These are phyloP conservation scores for Sphaerulina vaccinii DNA, from an alignment of 2,329 filamentous ascomycete genomes.

Conservation along the genomic window DNA sequence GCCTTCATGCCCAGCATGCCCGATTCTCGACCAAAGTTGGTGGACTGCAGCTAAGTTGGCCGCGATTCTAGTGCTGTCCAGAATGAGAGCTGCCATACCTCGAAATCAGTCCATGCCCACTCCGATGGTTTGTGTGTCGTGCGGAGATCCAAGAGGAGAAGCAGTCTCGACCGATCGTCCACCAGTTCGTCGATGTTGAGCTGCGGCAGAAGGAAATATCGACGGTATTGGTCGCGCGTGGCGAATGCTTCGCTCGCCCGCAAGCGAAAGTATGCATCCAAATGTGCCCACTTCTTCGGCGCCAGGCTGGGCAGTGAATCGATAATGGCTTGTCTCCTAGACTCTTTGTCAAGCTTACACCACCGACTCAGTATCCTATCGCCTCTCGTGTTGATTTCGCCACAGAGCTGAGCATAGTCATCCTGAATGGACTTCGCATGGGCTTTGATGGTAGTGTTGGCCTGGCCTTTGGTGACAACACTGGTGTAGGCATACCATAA, in stretches of 20 bases:
- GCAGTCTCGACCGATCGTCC: background rate
- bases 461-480: too few relatives aligned
- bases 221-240: background rate
- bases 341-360: too few relatives aligned
- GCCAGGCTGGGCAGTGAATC: background rate
- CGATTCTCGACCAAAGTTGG: background rate
- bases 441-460: background rate
- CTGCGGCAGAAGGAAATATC: background rate
- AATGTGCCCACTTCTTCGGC: background rate
- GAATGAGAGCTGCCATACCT: background rate
- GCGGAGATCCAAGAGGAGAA: background rate
- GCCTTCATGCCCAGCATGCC: constrained; percentile 6
- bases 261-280: background rate
- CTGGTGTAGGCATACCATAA: too few relatives aligned
- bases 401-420: background rate
- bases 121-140: background rate
- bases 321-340: background rate
- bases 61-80: too few relatives aligned
- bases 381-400: background rate
- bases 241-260: background rate
- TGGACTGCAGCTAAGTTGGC: background rate
- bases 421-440: background rate
- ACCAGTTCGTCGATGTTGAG: background rate
- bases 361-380: background rate
- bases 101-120: constrained; percentile 1